Evolutionary conservation across 441 rosid genomes (phyloP), one percentile per base, ranked within the genome.

Genomic region (Aquilaria agallochum): DNA sequence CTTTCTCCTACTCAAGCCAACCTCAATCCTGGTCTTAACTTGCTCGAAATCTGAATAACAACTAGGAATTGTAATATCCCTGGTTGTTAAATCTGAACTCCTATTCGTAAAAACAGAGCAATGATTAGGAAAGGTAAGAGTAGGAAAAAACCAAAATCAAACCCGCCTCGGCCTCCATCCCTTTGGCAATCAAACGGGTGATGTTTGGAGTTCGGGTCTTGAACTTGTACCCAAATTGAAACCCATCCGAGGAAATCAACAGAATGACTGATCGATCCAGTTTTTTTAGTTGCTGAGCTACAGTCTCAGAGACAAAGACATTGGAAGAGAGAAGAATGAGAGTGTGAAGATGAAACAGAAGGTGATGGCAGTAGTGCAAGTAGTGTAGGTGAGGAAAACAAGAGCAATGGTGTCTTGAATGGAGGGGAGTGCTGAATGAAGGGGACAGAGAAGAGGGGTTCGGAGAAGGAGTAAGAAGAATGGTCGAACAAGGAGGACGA

Each of bases 201-300:
- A 93, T 90, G 61, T 74, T 90, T 0, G 97, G 98, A 3, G 86
- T 63, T 1, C 75, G 53, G 64, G 90, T 71, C 79, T 93, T 93
- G 86, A 73, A 84, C 55, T 93, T 97, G 85, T 90, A 93, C 36
- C 97, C 96, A 70, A 94, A 94, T 46, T 96, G 87, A 72, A 94
- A 94, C 69, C 98, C 98, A 52, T 94, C 98, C 0, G 93, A 87
- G 30, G 98, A 94, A 58, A 94, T 74, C 77, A 94, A 58, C 7
- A 94, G 68, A 50, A 90, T 96, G 7, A 86, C 89, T 0, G 93
- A 90, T 54, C 75, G 82, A 27, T 58, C 68, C 57, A 91, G 83
- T 63, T 84, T 89, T 58, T 76, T 79, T 57, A 84, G 78, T 13
- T 90, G 78, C 36, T 89, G 95, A 46, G 88, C 71, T 0, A 74